Evolutionary conservation across 345 rosid genomes (phyloP), one percentile per base, ranked within the genome.

Genomic region (Sapria himalayana): DNA sequence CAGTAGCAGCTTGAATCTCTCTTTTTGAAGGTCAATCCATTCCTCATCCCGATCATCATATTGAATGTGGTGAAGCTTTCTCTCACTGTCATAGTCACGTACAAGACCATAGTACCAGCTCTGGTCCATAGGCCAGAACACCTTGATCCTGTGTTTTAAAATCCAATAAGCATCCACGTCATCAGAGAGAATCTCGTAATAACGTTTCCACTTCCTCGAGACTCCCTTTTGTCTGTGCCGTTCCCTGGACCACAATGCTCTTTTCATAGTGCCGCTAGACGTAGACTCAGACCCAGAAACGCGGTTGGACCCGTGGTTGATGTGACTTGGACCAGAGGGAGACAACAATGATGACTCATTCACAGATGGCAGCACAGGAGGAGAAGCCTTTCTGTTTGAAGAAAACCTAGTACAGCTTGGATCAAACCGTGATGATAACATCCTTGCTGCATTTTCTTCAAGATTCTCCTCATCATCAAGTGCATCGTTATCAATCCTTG

Each of bases 41-140:
- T 86, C 97, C 57, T 86, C 94, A 61, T 86, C 97, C 4, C 94
- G 89, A 53, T 86, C 97, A 60, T 86, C 94, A 70, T 86, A 86
- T 53, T 76, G 81, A 33, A 81, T 67, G 60, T 86, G 97, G 61
- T 86, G 94, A 61, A 70, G 78, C 49, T 68, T 78, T 61, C 54
- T 76, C 44, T 65, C 81, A 27, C 56, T 52, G 57, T 86, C 80
- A 46, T 78, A 86, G 44, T 66, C 78, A 57, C 60, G 67, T 29
- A 81, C 67, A 38, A 75, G 79, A 46, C 97, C 97, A 69, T 49
- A 59, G 48, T 86, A 86, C 97, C 97, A 86, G 36, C 56, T 69
- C 68, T 76, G 55, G 55, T 86, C 97, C 75, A 86, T 53, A 52
- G 97, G 97, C 97, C 97, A 86, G 57, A 78, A 76, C 27, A 86